Percentiles rank a stretch among this genome's conserved stretches.
phyloP scores from a whole-genome alignment of 176 grass and related monocot genomes.

The Bolboschoenus planiculmis region DNA sequence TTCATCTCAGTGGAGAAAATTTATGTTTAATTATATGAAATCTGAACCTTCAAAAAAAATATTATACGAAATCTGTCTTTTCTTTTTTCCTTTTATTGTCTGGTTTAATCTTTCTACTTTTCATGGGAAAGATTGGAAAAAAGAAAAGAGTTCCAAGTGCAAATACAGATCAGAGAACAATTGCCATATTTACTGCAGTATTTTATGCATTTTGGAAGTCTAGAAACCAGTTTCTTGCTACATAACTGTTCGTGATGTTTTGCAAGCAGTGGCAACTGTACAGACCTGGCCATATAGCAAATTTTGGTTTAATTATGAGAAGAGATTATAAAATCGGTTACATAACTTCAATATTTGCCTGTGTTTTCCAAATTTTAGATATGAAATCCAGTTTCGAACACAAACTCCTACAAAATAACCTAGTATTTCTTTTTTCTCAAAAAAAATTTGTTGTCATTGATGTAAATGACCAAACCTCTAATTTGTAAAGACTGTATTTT shows the following conservation, averaged over 20 bases:
- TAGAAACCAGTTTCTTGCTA: not conserved
- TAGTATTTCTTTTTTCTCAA: not conserved
- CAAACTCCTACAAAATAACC: not conserved
- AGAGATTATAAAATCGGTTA: not conserved
- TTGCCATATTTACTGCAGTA: not conserved
- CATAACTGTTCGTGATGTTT: not conserved
- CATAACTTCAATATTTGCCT: not conserved
- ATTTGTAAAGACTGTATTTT: not conserved
- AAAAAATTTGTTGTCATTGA: not conserved
- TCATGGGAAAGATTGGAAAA: not conserved
- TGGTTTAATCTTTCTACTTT: not conserved
- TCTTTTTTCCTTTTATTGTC: not conserved
- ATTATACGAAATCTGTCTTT: not conserved
- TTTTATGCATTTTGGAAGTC: not conserved
- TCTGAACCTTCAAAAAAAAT: not conserved
- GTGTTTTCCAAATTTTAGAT: not conserved
- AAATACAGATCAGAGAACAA: not conserved
- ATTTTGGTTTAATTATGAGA: not conserved
- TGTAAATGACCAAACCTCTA: not conserved
- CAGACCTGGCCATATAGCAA: not conserved
- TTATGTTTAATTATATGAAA: not conserved
- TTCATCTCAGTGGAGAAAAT: not conserved
- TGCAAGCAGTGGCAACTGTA: not conserved
- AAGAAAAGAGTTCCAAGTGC: not conserved
- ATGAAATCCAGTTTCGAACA: not conserved